Percentiles rank a stretch among this genome's conserved stretches.
These are phyloP conservation scores for Salinomyces thailandicus DNA, from an alignment of 2,329 filamentous ascomycete genomes.

Conservation along the genomic window DNA sequence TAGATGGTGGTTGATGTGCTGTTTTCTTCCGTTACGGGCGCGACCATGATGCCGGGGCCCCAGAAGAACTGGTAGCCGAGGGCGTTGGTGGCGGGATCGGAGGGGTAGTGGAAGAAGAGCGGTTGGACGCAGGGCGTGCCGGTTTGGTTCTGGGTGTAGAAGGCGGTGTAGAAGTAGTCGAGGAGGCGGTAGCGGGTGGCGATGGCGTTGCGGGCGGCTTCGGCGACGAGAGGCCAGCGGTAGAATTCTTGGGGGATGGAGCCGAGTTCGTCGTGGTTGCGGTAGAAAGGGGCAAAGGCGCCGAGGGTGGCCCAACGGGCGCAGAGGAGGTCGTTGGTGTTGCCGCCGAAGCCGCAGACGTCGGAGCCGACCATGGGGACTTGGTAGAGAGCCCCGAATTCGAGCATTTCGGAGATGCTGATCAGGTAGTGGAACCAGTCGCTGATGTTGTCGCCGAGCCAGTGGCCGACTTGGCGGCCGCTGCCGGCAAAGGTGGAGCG, in stretches of 20 bases:
- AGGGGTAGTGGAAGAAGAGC: slow-evolving; percentile 60
- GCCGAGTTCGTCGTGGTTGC: slow-evolving; percentile 55
- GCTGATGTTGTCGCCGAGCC: slow-evolving; percentile 48
- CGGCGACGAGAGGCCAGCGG: slow-evolving; percentile 52
- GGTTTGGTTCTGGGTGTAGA: slow-evolving; percentile 48
- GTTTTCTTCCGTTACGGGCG: slow-evolving; percentile 44
- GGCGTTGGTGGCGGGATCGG: slow-evolving; percentile 42
- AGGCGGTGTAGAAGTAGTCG: slow-evolving; percentile 68
- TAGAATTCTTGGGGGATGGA: slow-evolving; percentile 61
- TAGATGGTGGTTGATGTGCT: slow-evolving; percentile 45
- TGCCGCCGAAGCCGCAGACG: slow-evolving; percentile 63
- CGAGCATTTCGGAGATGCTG: slow-evolving; percentile 33
- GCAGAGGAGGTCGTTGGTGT: slow-evolving; percentile 59
- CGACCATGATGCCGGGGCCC: slow-evolving; percentile 46
- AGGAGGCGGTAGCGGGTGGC: slow-evolving; percentile 64
- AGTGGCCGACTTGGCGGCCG: slow-evolving; percentile 49
- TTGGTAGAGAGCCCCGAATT: slow-evolving; percentile 39
- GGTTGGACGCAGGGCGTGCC: slow-evolving; percentile 60
- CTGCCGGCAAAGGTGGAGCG: slow-evolving; percentile 66
- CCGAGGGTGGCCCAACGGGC: slow-evolving; percentile 65
- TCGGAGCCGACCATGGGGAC: slow-evolving; percentile 46
- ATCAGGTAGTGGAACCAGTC: slow-evolving; percentile 36
- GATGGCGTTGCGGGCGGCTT: slow-evolving; percentile 58
- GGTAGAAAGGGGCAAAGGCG: slow-evolving; percentile 65
- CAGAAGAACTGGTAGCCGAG: slow-evolving; percentile 49